phyloP scores from a whole-genome alignment of 305 asterid genomes.

The Fraxinus platypoda region DNA sequence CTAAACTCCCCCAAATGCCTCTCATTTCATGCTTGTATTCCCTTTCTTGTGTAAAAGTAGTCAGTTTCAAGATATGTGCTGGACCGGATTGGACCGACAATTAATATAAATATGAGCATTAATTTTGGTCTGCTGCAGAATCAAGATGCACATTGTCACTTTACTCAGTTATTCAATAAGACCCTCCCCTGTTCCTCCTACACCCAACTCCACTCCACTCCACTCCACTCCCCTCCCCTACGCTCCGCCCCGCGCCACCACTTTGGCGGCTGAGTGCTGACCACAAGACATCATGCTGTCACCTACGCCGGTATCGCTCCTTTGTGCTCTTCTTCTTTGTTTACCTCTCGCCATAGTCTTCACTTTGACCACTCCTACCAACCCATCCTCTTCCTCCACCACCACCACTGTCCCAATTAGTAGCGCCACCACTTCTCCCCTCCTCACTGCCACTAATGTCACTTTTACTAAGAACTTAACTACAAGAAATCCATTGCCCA shows the following conservation, averaged over 20 bases:
- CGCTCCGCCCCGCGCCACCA: background rate
- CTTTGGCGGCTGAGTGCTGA: background rate
- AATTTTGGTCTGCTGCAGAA: too few relatives aligned
- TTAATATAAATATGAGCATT: too few relatives aligned
- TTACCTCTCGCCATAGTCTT: constrained; percentile 68
- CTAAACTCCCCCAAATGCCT: too few relatives aligned
- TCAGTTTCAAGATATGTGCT: too few relatives aligned
- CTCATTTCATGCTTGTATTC: too few relatives aligned
- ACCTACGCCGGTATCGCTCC: constrained; percentile 65
- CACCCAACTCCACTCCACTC: too few relatives aligned
- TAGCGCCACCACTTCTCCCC: background rate
- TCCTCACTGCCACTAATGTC: background rate
- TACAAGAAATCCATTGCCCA: background rate
- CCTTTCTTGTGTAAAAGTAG: too few relatives aligned
- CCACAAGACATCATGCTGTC: constrained; percentile 39
- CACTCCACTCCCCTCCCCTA: background rate
- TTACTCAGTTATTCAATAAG: too few relatives aligned
- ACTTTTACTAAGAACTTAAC: background rate
- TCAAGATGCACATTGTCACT: too few relatives aligned
- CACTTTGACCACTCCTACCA: constrained; percentile 26
- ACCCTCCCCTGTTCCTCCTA: background rate
- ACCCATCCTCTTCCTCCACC: background rate
- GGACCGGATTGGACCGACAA: too few relatives aligned
- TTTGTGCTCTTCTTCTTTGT: constrained; percentile 68
- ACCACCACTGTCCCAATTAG: background rate